Evolutionary conservation across 1,284 basidiomycete species (phyloP), one percentile per base, ranked within the genome.

Genomic region (Pseudozyma pruni): DNA sequence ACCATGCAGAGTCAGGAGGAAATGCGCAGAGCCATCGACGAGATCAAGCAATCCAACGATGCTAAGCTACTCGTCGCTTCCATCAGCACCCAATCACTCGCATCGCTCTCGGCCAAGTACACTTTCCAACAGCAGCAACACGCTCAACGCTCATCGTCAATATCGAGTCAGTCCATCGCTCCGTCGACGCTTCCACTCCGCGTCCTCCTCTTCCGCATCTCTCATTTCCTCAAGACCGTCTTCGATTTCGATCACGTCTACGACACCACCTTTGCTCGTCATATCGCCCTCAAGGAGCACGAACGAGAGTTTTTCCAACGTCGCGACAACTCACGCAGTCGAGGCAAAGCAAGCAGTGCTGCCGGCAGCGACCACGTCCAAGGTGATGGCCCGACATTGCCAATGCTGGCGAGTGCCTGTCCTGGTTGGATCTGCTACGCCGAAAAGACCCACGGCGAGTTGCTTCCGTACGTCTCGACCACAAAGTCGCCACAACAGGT

Each of bases 401-500:
- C 96, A 0, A 93, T 98, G 89, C 86, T 99, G 19, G 90, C 94
- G 3, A 94, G 92, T 72, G 93, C 95, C 11, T 98, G 96, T 84
- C 96, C 96, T 0, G 96, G 96, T 22, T 98, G 96, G 96, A 91
- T 98, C 54, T 98, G 95, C 83, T 98, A 98, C 80, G 95, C 94
- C 16, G 96, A 98, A 84, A 99, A 98, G 86, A 91, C 95, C 0
- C 95, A 97, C 45, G 72, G 60, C 35, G 94, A 96, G 81, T 90
- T 99, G 86, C 83, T 99, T 10, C 93, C 93, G 1, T 93, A 94
- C 76, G 90, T 99, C 57, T 88, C 91, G 41, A 86, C 86, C 23
- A 92, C 92, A 37, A 93, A 96, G 84, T 95, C 92, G 76, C 91
- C 93, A 9, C 94, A 98, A 83, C 94, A 94, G 75, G 86, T 96